Evolutionary conservation across 2,329 filamentous ascomycete genomes (phyloP).

Genomic region (Cercospora berteroae): DNA sequence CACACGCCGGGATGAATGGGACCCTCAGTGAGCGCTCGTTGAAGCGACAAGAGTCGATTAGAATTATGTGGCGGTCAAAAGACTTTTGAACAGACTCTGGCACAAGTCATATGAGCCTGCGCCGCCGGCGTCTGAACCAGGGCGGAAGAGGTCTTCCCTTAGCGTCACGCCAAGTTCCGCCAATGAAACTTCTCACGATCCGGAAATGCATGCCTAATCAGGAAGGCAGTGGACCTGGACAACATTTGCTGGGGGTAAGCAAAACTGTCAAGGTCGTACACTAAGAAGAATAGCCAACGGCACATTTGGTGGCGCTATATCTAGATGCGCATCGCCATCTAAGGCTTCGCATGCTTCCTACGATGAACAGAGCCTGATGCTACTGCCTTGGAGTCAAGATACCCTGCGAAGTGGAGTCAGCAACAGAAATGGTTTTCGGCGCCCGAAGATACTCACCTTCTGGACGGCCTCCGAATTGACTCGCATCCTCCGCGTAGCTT

Average conservation of each 20-base stretch:
- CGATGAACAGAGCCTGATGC: neutral
- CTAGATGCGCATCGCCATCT: neutral
- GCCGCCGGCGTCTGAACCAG: conserved; percentile 7
- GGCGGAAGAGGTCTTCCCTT: conserved; percentile 11
- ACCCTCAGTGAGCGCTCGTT: neutral
- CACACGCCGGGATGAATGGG: neutral
- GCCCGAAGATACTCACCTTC: conserved; percentile 14
- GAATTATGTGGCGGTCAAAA: neutral
- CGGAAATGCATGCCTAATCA: conserved; percentile 7
- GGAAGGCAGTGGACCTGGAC: conserved; percentile 3
- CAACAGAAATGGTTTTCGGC: neutral
- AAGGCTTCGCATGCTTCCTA: neutral
- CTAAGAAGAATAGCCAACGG: neutral
- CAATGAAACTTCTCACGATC: neutral
- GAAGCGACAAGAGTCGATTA: neutral
- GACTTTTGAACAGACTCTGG: neutral
- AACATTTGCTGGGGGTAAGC: conserved; percentile 7
- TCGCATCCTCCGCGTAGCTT: conserved; percentile 32
- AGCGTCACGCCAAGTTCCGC: neutral
- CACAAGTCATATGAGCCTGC: neutral
- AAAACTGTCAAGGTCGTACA: conserved; percentile 3
- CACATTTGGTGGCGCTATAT: neutral
- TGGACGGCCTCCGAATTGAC: conserved; percentile 27
- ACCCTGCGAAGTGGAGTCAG: conserved; percentile 7
- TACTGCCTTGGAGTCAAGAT: conserved; percentile 9